A percentile compares a stretch with the other conserved stretches of the same genome.
Evolutionary conservation across 768 basidiomycete species (phyloP).

Genomic region (Rhodocollybia butyracea): DNA sequence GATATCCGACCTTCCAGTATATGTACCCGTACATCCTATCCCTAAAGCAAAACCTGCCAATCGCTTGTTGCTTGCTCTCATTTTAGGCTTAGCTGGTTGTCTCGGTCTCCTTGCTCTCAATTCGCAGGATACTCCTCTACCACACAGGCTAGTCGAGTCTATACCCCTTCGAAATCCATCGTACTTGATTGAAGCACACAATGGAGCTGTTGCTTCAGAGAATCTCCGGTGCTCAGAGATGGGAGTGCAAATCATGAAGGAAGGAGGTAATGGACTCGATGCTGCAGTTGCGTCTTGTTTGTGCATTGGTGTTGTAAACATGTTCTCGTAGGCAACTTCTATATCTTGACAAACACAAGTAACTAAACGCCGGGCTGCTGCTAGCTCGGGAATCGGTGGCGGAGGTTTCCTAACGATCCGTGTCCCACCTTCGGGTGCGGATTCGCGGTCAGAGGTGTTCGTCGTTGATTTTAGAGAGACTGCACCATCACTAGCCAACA

Average conservation of each 20-base stretch:
- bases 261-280: constrained; percentile 90
- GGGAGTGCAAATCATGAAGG: constrained; percentile 71
- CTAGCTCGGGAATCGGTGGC: too few relatives aligned
- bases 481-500: constrained; percentile 69
- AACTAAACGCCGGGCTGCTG: constrained; percentile 64
- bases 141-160: background rate
- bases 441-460: constrained; percentile 54
- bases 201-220: constrained; percentile 90
- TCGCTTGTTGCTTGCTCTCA: background rate
- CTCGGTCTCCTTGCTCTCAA: background rate
- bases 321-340: constrained; percentile 70
- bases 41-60: background rate
- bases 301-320: constrained; percentile 82
- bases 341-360: background rate
- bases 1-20: background rate
- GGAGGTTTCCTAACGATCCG: constrained; percentile 87
- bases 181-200: constrained; percentile 56
- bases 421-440: constrained; percentile 49
- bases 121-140: background rate
- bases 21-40: background rate
- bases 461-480: constrained; percentile 88
- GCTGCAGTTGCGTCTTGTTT: constrained; percentile 77
- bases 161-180: constrained; percentile 41
- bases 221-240: constrained; percentile 83
- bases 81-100: background rate